A percentile compares a stretch with the other conserved stretches of the same genome.
Evolutionary conservation across 306 rosid genomes (phyloP).

Genomic region (Acacia crassicarpa): DNA sequence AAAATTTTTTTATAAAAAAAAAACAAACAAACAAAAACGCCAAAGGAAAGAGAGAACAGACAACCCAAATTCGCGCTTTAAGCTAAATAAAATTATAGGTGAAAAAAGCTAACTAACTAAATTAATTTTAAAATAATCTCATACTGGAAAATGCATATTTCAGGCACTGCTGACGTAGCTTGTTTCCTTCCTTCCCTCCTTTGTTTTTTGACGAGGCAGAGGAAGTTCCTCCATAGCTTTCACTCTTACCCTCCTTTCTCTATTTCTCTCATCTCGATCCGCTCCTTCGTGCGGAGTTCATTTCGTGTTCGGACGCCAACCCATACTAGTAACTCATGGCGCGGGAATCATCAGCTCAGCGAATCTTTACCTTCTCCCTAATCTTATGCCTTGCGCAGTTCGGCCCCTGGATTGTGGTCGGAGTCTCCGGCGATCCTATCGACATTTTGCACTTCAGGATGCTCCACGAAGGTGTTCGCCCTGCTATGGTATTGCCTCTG

Average conservation of each 20-base stretch:
- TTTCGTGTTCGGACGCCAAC: slow-evolving; percentile 5
- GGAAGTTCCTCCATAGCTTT: neutral
- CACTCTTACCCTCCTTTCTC: neutral
- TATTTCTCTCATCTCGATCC: slow-evolving; percentile 29
- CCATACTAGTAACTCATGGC: slow-evolving; percentile 33
- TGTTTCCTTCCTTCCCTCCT: slow-evolving; percentile 8
- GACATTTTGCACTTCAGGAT: slow-evolving; percentile 32
- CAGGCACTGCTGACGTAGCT: neutral
- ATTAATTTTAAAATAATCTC: too few relatives aligned
- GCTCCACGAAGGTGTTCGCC: slow-evolving; percentile 32
- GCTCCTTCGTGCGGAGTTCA: slow-evolving; percentile 5
- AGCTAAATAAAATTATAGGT: too few relatives aligned
- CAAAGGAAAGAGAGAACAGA: too few relatives aligned
- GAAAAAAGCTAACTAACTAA: too few relatives aligned
- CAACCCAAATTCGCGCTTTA: too few relatives aligned
- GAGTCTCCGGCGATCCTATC: slow-evolving; percentile 40
- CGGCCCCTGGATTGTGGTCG: neutral
- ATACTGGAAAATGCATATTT: neutral
- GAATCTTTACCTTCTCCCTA: slow-evolving; percentile 22
- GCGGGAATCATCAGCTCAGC: slow-evolving; percentile 26
- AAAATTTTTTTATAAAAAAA: too few relatives aligned
- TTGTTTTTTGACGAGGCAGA: neutral
- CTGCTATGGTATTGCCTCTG: slow-evolving; percentile 76
- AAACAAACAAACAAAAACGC: too few relatives aligned
- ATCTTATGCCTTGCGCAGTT: slow-evolving; percentile 23